Evolutionary conservation across 805 yeast genomes (phyloP).

Genomic region (Candida pseudoglaebosa): DNA sequence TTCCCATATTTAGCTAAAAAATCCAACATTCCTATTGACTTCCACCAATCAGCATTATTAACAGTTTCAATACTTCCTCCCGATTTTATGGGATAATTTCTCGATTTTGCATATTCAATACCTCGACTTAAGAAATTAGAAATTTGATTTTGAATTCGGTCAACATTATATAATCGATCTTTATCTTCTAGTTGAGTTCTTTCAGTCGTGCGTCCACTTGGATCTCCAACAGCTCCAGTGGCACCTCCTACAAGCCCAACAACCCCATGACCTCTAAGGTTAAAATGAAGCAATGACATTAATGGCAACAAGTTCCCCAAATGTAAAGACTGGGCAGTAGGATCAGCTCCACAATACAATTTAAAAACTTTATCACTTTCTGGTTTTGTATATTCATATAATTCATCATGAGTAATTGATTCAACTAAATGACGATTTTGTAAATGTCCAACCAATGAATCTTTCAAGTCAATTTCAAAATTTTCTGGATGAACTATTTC

Average conservation of each 20-base stretch:
- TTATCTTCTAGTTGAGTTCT: slow-evolving; percentile 54
- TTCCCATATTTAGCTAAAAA: slow-evolving; percentile 76
- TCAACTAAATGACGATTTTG: slow-evolving; percentile 36
- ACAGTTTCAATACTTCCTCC: slow-evolving; percentile 40
- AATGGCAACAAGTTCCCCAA: slow-evolving; percentile 87
- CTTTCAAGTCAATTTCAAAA: slow-evolving; percentile 19
- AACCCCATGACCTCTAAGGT: slow-evolving; percentile 79
- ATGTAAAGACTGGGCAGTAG: slow-evolving; percentile 86
- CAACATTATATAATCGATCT: slow-evolving; percentile 54
- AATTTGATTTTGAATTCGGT: slow-evolving; percentile 60
- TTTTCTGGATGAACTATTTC: slow-evolving; percentile 17
- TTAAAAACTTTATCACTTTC: slow-evolving; percentile 38
- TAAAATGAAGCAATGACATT: slow-evolving; percentile 79
- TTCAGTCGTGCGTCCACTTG: slow-evolving; percentile 85
- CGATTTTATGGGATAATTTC: slow-evolving; percentile 32
- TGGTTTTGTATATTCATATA: slow-evolving; percentile 28
- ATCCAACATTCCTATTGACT: slow-evolving; percentile 65
- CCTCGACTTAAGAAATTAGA: slow-evolving; percentile 58
- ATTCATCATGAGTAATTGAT: slow-evolving; percentile 34
- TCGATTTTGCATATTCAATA: slow-evolving; percentile 52
- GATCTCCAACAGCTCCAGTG: slow-evolving; percentile 95
- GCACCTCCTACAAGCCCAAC: slow-evolving; percentile 90
- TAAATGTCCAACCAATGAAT: slow-evolving; percentile 34
- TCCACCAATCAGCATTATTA: slow-evolving; percentile 88
- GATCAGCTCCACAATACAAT: slow-evolving; percentile 93